A percentile compares a stretch with the other conserved stretches of the same genome.
These are phyloP conservation scores for Omphalotus guepiniiformis DNA, from an alignment of 768 basidiomycete genomes.

Conservation along the genomic window DNA sequence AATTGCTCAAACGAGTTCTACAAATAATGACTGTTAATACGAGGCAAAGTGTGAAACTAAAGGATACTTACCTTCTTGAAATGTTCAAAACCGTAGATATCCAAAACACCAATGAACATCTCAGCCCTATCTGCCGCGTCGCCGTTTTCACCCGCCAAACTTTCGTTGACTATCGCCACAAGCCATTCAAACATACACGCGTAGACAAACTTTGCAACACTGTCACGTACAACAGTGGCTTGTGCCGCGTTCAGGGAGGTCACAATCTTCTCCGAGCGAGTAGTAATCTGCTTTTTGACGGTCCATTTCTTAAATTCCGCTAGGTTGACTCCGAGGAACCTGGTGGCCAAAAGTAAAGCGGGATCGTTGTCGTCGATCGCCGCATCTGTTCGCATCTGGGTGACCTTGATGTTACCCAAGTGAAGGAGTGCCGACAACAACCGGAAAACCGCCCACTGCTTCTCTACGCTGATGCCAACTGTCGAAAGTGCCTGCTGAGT, in stretches of 20 bases:
- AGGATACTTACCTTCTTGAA: conserved; percentile 76
- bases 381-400: conserved; percentile 76
- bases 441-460: conserved; percentile 97
- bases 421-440: conserved; percentile 91
- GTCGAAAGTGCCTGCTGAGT: conserved; percentile 96
- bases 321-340: conserved; percentile 85
- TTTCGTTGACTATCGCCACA: conserved; percentile 95
- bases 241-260: conserved; percentile 81
- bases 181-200: conserved; percentile 99
- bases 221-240: conserved; percentile 91
- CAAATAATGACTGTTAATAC: conserved; percentile 4
- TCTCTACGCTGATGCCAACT: conserved; percentile 95
- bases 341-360: conserved; percentile 74
- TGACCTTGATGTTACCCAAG: conserved; percentile 96
- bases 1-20: conserved; percentile 96
- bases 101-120: conserved; percentile 98
- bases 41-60: background rate
- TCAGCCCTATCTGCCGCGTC: conserved; percentile 87
- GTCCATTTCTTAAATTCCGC: conserved; percentile 99
- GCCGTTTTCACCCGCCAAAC: conserved; percentile 91
- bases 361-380: conserved; percentile 80
- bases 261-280: conserved; percentile 93
- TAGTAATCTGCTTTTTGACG: conserved; percentile 94
- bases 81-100: conserved; percentile 97
- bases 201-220: conserved; percentile 98